These are phyloP conservation scores for Nakazawaea peltata DNA, from an alignment of 805 yeast species.

Conservation along the genomic window DNA sequence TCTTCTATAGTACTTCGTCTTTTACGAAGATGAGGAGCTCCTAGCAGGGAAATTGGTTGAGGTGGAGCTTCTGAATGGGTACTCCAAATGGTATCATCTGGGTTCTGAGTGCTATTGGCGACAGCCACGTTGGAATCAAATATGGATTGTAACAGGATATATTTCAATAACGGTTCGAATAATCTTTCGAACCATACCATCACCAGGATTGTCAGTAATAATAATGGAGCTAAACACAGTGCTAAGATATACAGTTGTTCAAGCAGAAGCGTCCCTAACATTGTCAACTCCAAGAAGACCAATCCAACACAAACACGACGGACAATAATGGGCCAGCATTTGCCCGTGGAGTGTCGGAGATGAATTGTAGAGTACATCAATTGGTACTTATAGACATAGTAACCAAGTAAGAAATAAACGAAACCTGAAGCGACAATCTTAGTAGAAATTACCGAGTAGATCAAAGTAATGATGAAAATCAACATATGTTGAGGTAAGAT, in stretches of 20 bases:
- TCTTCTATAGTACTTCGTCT: conserved; percentile 50
- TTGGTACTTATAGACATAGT: conserved; percentile 85
- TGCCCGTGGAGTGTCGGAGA: conserved; percentile 95
- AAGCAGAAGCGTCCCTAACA: conserved; percentile 56
- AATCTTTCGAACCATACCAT: conserved; percentile 44
- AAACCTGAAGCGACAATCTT: conserved; percentile 81
- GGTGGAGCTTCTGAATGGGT: not conserved
- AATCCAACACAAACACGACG: conserved; percentile 48
- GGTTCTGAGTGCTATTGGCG: not conserved
- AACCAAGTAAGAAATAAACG: conserved; percentile 77
- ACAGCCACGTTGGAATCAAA: conserved; percentile 19
- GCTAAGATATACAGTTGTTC: conserved; percentile 48
- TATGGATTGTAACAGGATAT: conserved; percentile 53
- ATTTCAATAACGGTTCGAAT: conserved; percentile 44
- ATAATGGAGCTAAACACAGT: conserved; percentile 38
- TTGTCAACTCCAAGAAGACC: conserved; percentile 48
- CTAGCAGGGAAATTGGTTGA: conserved; percentile 1
- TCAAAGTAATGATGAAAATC: conserved; percentile 74
- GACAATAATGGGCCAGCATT: conserved; percentile 70
- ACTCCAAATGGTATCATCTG: not conserved
- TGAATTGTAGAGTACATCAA: conserved; percentile 85
- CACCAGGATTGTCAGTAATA: conserved; percentile 36
- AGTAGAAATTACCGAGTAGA: conserved; percentile 85
- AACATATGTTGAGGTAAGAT: conserved; percentile 88
- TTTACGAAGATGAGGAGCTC: conserved; percentile 14